Evolutionary conservation across 2,329 filamentous ascomycete species (phyloP), one percentile per base, ranked within the genome.

Genomic region (Boeremia exigua): DNA sequence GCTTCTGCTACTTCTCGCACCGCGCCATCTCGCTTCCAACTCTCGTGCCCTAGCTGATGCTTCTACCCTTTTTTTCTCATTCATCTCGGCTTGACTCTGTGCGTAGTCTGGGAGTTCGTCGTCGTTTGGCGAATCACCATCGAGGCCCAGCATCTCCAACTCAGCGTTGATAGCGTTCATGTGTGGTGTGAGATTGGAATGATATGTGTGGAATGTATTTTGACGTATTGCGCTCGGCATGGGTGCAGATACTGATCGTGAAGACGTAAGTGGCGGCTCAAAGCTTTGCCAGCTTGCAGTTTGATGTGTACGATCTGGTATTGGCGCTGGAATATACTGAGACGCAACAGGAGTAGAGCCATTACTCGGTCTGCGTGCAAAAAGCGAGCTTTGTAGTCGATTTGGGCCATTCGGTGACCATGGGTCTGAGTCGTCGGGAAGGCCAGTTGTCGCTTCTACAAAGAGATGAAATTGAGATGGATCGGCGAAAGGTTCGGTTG

Each of bases 81-180:
- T 73, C 61, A 78, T 79, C 56, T 81, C 76, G 11, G 77, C 77
- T 62, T 81, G 79, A 54, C 78, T 80, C 52, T 78, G 72, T 25
- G 77, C 78, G 56, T 81, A 81, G 57, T 80, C 73, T 0, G 79
- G 79, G 12, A 81, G 58, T 56, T 81, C 77, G 11, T 77, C 77
- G 37, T 73, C 71, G 3, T 68, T 63, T 2, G 55, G 59, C n/a
- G 59, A 61, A 17, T 74, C 73, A 6, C 71, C 70, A 3, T 70
- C 64, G 7, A 74, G 38, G 2, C 68, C 69, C 7, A 74, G 40
- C 37, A 71, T 56, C 36, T 74, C 70, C 9, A 75, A 43, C 48
- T 74, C 70, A 8, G 66, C 57, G 37, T 69, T 73, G 17, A 73
- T 59, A 2, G 53, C 64, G 33, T 63, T 62, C 40, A 75, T 54